Conservation (phyloP, 306 rosid genomes). For the Ceratonia siliqua region DNA sequence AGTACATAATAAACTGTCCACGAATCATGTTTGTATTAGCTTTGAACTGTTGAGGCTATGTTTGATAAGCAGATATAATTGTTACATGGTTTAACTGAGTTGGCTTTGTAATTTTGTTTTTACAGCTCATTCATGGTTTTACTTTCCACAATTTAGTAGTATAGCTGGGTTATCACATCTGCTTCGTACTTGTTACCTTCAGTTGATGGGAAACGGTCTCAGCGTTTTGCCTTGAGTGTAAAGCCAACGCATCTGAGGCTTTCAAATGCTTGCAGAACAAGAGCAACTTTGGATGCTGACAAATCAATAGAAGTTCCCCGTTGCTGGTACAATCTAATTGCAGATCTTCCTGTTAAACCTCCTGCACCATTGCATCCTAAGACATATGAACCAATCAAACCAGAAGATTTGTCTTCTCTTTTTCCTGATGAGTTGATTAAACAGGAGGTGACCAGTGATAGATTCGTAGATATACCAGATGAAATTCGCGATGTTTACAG, state of each 20-base stretch:
- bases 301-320: conserved; percentile 61
- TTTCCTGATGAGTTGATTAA: conserved; percentile 75
- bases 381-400: conserved; percentile 69
- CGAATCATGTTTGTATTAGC: not conserved
- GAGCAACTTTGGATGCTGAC: conserved; percentile 53
- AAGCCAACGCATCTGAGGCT: conserved; percentile 48
- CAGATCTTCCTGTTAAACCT: conserved; percentile 88
- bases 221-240: conserved; percentile 38
- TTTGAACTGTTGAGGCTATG: not conserved
- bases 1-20: not conserved
- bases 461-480: conserved; percentile 76
- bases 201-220: conserved; percentile 64
- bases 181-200: conserved; percentile 23
- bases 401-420: conserved; percentile 81
- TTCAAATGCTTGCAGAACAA: conserved; percentile 56
- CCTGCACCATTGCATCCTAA: conserved; percentile 89
- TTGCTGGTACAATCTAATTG: conserved; percentile 85
- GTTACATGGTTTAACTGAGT: conserved; percentile 11
- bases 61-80: not conserved
- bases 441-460: conserved; percentile 72
- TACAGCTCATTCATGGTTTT: not conserved
- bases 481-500: conserved; percentile 78
- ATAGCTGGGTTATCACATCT: not conserved
- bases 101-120: conserved; percentile 13
- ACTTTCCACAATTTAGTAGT: conserved; percentile 2